A percentile compares a stretch with the other conserved stretches of the same genome.
These are phyloP conservation scores for Chenopodium berlandieri DNA, from an alignment of 148 eudicot genomes.

Conservation along the genomic window DNA sequence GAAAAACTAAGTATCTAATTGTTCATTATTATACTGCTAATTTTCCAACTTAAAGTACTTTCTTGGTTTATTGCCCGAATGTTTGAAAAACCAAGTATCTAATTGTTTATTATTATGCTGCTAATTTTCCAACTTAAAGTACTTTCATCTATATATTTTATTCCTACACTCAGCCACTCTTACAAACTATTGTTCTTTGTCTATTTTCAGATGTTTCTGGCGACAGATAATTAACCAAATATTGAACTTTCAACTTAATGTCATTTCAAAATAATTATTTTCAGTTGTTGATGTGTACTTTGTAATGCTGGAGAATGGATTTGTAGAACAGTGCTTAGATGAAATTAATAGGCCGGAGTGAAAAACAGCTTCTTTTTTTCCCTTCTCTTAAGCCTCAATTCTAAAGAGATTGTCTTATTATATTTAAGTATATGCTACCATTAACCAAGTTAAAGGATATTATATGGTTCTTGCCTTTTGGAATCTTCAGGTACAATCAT, in stretches of 20 bases:
- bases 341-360: not conserved
- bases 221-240: not conserved
- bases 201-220: no score
- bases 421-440: not conserved
- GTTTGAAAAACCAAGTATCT: no score
- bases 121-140: no score
- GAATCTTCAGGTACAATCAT: constrained; percentile 47
- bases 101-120: no score
- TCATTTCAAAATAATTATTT: no score
- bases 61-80: not conserved
- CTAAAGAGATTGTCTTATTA: no score
- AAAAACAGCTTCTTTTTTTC: not conserved
- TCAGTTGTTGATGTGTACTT: not conserved
- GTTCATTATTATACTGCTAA: not conserved
- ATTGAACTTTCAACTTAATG: no score
- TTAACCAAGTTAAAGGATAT: not conserved
- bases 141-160: no score
- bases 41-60: not conserved
- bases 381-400: no score
- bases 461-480: not conserved
- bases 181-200: not conserved
- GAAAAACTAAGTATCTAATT: no score
- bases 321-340: not conserved
- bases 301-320: no score
- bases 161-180: not conserved